Evolutionary conservation across 179 eudicot species (phyloP), one percentile per base, ranked within the genome.

Genomic region (Actinidia arguta): DNA sequence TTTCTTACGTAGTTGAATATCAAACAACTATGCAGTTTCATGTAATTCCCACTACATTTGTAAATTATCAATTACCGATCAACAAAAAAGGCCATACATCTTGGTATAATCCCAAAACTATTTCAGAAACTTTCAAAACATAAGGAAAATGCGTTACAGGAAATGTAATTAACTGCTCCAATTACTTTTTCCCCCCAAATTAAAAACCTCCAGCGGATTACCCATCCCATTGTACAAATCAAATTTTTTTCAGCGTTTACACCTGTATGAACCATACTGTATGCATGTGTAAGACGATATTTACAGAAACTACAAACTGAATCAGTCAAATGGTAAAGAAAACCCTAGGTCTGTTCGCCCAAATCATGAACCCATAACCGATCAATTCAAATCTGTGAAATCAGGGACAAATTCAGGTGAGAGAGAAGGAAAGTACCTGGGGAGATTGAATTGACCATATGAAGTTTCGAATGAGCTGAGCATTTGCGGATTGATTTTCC

Each of bases 391-490:
- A 31, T 11, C 62, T 51, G 48, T 6, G 3, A 78, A 46, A 61
- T 12, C 62, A 79, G 31, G 11, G 25, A 9, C 46, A 79, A 68
- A 13, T 9, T 24, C 10, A 42, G 54, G 4, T 9, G 44, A 22
- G 55, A 13, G 67, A 13, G 81, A 48, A 18, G 39, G 31, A 42
- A 22, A 50, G 27, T 71, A 71, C 82, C 78, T 80, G 63, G 17
- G 82, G 70, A 42, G 76, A 24, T 71, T 80, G 68, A 58, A 80
- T 46, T 46, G 70, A 27, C 27, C 69, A 80, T 22, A 80, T 47
- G 68, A 80, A 69, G 56, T 56, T 56, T 12, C 3, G 82, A 18
- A 71, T 55, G 78, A 17, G 48, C 18, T 24, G 77, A 39, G 50
- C 7, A 68, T 55, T 52, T 39, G 27, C 64, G 66, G 54, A 22